Percentiles rank a stretch among this genome's conserved stretches.
phyloP scores from a whole-genome alignment of 2,329 filamentous ascomycete genomes.

The Colletotrichum endophyticum region DNA sequence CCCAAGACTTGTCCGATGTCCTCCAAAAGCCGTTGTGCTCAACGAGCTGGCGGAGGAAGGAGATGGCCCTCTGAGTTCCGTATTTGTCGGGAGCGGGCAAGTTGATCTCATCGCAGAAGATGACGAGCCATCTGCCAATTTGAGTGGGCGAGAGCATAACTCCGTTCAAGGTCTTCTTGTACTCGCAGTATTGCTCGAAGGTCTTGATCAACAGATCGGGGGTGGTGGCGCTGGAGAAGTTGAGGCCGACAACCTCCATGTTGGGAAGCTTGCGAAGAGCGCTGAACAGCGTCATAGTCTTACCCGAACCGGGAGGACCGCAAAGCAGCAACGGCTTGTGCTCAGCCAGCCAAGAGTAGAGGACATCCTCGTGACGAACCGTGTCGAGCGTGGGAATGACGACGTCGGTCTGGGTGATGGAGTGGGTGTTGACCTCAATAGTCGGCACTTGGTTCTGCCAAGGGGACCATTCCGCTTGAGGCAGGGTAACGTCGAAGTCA shows the following conservation, averaged over 20 bases:
- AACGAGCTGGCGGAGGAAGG: constrained; percentile 94
- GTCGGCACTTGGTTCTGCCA: constrained; percentile 96
- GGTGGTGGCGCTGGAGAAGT: constrained; percentile 98
- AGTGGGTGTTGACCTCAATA: constrained; percentile 98
- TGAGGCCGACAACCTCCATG: constrained; percentile 98
- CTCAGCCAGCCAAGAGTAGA: constrained; percentile 99
- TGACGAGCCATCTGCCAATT: constrained; percentile 95
- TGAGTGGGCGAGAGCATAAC: constrained; percentile 95
- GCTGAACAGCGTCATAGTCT: constrained; percentile 99
- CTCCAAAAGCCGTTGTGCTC: constrained; percentile 99
- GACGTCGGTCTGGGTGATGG: constrained; percentile 95
- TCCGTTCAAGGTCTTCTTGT: constrained; percentile 97
- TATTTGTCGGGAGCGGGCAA: constrained; percentile 97
- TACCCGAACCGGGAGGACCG: constrained; percentile 96
- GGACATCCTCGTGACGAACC: constrained; percentile 95
- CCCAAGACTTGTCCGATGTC: constrained; percentile 96
- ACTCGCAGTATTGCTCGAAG: constrained; percentile 99
- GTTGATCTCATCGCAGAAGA: constrained; percentile 99
- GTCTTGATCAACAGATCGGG: constrained; percentile 98
- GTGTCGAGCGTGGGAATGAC: constrained; percentile 98
- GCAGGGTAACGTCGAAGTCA: constrained; percentile 90
- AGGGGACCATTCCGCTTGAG: constrained; percentile 84
- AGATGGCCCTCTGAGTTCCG: constrained; percentile 95
- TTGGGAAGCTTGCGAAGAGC: constrained; percentile 95
- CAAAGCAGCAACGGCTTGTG: constrained; percentile 97